A percentile compares a stretch with the other conserved stretches of the same genome.
Conservation (phyloP, 805 yeast genomes). For the Komagataella kurtzmanii region DNA sequence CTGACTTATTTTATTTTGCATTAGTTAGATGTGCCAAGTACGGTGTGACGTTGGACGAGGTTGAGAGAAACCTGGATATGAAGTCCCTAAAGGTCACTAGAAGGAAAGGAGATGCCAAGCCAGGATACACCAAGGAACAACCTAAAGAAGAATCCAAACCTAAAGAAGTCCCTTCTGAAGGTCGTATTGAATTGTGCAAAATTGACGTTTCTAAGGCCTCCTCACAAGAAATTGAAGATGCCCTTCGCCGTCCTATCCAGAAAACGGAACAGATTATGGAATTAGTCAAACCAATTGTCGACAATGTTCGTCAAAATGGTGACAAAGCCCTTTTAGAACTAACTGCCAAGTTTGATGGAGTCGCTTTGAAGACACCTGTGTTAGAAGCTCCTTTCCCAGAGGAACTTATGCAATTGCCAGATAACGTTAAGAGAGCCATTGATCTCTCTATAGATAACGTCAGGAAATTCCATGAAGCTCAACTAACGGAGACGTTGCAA, state of each 20-base stretch:
- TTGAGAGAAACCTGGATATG: constrained; percentile 72
- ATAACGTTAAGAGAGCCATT: constrained; percentile 74
- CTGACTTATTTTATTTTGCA: constrained; percentile 62
- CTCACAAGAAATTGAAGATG: constrained; percentile 34
- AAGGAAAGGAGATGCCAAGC: constrained; percentile 93
- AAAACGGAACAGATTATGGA: constrained; percentile 87
- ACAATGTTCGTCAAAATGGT: constrained; percentile 63
- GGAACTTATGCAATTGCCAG: constrained; percentile 59
- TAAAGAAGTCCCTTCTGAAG: constrained; percentile 16
- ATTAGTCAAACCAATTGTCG: constrained; percentile 81
- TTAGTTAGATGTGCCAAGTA: constrained; percentile 42
- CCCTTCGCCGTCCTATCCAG: constrained; percentile 90
- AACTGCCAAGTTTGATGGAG: constrained; percentile 88
- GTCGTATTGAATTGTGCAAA: constrained; percentile 35
- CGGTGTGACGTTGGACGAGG: constrained; percentile 70
- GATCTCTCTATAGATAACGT: constrained; percentile 86
- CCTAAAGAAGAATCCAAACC: constrained; percentile 7
- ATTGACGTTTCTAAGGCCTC: constrained; percentile 27
- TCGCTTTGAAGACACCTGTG: constrained; percentile 55
- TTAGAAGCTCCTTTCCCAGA: constrained; percentile 79
- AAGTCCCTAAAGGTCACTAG: constrained; percentile 82
- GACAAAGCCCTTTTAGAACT: constrained; percentile 81
- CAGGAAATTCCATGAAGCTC: constrained; percentile 88
- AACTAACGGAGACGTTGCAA: constrained; percentile 52
- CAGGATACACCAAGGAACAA: constrained; percentile 39